These are phyloP conservation scores for Volvariella volvacea DNA, from an alignment of 1,284 basidiomycete species.

Conservation along the genomic window DNA sequence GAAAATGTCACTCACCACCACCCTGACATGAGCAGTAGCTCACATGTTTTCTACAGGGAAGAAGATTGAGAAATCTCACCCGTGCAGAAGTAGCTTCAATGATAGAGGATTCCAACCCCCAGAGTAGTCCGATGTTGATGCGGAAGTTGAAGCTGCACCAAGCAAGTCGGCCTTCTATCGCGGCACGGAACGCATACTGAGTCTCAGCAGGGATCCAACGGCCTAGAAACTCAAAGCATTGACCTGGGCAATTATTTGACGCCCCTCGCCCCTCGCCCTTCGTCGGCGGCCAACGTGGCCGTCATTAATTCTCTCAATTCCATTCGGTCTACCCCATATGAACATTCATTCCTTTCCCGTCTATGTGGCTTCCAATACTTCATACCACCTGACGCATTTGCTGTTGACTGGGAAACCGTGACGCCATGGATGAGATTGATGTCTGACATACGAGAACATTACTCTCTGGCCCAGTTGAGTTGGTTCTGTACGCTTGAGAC, in stretches of 20 bases:
- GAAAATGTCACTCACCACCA: conserved; percentile 16
- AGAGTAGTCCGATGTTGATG: conserved; percentile 27
- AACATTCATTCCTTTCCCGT: conserved; percentile 56
- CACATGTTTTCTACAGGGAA: conserved; percentile 24
- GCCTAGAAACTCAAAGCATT: too few relatives aligned
- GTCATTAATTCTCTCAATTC: conserved; percentile 46
- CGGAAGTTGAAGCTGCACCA: conserved; percentile 42
- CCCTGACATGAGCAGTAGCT: not conserved
- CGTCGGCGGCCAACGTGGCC: conserved; percentile 26
- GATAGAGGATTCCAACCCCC: conserved; percentile 10
- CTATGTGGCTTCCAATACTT: conserved; percentile 33
- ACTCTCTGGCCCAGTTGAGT: conserved; percentile 50
- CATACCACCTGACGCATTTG: conserved; percentile 29
- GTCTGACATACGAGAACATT: conserved; percentile 61
- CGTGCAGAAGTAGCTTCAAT: conserved; percentile 27
- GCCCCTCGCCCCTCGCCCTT: too few relatives aligned
- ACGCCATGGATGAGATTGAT: conserved; percentile 71
- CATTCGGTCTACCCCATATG: conserved; percentile 57
- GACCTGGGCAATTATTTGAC: too few relatives aligned
- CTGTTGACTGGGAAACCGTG: conserved; percentile 63
- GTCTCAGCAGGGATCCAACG: too few relatives aligned
- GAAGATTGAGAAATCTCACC: conserved; percentile 29
- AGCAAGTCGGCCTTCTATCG: too few relatives aligned
- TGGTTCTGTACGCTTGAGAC: conserved; percentile 2
- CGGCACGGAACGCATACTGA: too few relatives aligned